Conservation (phyloP, 2,329 filamentous ascomycete species). For the Pseudodiploospora longispora region DNA sequence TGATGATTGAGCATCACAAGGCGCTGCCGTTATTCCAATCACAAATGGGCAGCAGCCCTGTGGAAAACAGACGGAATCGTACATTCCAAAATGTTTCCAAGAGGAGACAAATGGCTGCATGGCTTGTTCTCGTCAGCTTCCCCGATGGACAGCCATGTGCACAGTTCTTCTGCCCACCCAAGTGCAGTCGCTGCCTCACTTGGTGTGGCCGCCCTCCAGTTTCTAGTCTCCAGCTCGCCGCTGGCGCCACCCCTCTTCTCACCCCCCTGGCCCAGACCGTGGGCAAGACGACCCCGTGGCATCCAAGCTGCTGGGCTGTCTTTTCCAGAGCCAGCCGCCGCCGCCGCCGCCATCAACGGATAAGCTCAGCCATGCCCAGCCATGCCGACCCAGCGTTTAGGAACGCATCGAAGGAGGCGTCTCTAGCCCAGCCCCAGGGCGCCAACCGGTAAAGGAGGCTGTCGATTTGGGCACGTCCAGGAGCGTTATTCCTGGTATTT, state of each 20-base stretch:
- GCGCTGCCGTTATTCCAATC: no score
- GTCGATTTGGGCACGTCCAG: conserved; percentile 3
- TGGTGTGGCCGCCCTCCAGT: no score
- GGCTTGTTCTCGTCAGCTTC: no score
- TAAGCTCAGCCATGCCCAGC: conserved; percentile 18
- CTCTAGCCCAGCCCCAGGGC: conserved; percentile 7
- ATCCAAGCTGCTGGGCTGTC: conserved; percentile 2
- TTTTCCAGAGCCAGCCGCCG: conserved; percentile 18
- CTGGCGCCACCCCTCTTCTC: not conserved
- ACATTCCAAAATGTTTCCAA: no score
- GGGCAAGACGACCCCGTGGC: conserved; percentile 3
- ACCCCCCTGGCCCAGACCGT: conserved; percentile 4
- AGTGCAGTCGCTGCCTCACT: no score
- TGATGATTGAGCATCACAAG: no score
- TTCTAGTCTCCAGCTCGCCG: no score
- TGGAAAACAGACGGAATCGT: no score
- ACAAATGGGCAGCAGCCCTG: no score
- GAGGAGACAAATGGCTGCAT: no score
- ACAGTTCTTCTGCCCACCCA: no score
- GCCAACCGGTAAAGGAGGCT: not conserved
- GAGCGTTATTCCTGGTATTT: conserved; percentile 5
- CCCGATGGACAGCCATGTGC: no score
- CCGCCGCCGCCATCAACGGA: conserved; percentile 22
- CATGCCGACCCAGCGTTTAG: conserved; percentile 24
- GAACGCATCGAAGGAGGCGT: conserved; percentile 20